These are phyloP conservation scores for Globisporangium solare DNA, from an alignment of 352 stramenopile genomes.

Conservation along the genomic window DNA sequence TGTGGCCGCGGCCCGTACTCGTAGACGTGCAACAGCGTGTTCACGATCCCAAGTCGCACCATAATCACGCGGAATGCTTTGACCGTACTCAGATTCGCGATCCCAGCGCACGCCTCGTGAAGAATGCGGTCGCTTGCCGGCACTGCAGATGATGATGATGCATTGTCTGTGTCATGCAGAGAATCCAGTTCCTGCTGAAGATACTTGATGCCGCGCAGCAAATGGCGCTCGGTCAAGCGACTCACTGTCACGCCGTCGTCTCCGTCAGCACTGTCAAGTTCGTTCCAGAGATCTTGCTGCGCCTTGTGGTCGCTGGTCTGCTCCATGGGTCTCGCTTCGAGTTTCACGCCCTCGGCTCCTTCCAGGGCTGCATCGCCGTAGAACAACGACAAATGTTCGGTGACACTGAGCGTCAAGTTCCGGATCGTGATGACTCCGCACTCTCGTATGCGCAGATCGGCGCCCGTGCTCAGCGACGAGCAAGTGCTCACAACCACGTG, in stretches of 20 bases:
- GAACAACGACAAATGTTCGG: constrained; percentile 50
- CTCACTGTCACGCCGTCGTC: constrained; percentile 16
- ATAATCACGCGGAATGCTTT: constrained; percentile 51
- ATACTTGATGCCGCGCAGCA: constrained; percentile 52
- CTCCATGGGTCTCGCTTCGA: not conserved
- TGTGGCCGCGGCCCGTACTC: constrained; percentile 10
- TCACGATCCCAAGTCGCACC: constrained; percentile 47
- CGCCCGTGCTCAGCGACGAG: constrained; percentile 13
- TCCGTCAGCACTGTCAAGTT: not conserved
- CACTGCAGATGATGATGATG: not conserved
- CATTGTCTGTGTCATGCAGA: constrained; percentile 4
- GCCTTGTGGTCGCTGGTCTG: not conserved
- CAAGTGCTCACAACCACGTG: constrained; percentile 61
- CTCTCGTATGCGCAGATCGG: constrained; percentile 35
- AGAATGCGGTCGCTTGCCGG: constrained; percentile 34
- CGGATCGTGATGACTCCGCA: constrained; percentile 55
- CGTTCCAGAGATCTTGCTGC: constrained; percentile 1
- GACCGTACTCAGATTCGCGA: constrained; percentile 73
- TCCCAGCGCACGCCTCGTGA: constrained; percentile 45
- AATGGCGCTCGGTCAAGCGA: constrained; percentile 43
- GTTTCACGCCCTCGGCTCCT: constrained; percentile 7
- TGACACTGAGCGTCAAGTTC: constrained; percentile 64
- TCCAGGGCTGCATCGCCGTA: constrained; percentile 30
- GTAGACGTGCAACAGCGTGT: constrained; percentile 44
- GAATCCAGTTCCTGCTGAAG: constrained; percentile 54